Evolutionary conservation across 805 yeast genomes (phyloP).

Genomic region (Candida nitratophila): DNA sequence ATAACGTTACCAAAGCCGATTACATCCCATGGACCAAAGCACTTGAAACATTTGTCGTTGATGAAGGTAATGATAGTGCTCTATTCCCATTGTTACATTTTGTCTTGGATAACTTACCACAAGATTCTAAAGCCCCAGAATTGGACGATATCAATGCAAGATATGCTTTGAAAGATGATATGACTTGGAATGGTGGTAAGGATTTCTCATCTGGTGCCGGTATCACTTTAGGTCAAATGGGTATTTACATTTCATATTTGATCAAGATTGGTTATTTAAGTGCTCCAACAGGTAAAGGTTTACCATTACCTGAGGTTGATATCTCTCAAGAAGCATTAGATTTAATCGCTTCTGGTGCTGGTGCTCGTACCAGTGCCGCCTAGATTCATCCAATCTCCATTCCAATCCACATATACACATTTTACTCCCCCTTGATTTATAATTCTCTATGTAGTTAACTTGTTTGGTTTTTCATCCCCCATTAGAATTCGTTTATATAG

Average conservation of each 20-base stretch:
- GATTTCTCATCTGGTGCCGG: slow-evolving; percentile 72
- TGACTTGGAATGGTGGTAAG: slow-evolving; percentile 42
- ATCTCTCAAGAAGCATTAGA: slow-evolving; percentile 51
- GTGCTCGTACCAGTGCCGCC: slow-evolving; percentile 68
- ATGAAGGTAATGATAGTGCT: slow-evolving; percentile 72
- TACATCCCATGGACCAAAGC: slow-evolving; percentile 75
- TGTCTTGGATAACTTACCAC: slow-evolving; percentile 88
- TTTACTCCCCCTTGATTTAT: no score
- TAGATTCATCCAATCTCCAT: no score
- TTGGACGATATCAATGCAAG: slow-evolving; percentile 81
- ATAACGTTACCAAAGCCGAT: slow-evolving; percentile 50
- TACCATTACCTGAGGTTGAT: slow-evolving; percentile 47
- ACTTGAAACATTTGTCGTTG: slow-evolving; percentile 72
- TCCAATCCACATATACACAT: no score
- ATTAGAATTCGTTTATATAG: no score
- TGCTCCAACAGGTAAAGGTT: slow-evolving; percentile 41
- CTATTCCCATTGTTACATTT: slow-evolving; percentile 90
- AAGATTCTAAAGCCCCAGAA: slow-evolving; percentile 91
- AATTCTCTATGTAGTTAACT: neutral
- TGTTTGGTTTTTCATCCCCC: no score
- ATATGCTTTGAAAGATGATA: slow-evolving; percentile 57
- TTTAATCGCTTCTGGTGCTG: slow-evolving; percentile 58
- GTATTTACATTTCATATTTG: slow-evolving; percentile 74
- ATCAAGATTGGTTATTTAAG: slow-evolving; percentile 75
- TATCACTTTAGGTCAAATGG: slow-evolving; percentile 58